Evolutionary conservation across 208 protist genomes (phyloP).

Genomic region (Leishmania turanica): DNA sequence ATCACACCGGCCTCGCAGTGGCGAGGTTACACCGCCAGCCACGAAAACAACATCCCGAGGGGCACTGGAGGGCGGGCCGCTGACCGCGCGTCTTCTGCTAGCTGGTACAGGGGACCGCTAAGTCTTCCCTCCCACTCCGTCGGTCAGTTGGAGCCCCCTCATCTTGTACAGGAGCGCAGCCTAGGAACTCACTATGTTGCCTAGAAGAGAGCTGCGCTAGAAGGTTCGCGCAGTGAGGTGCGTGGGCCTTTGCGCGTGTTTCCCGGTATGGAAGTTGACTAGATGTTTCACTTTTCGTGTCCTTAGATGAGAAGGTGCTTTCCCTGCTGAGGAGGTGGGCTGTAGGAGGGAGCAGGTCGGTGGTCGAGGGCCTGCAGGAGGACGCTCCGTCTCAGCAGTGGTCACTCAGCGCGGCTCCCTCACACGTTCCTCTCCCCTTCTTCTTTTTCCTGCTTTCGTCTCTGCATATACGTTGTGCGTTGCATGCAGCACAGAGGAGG

Average conservation of each 20-base stretch:
- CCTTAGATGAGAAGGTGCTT: background rate
- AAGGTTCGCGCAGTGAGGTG: background rate
- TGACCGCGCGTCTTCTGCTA: background rate
- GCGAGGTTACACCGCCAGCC: background rate
- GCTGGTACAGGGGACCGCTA: background rate
- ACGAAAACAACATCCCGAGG: background rate
- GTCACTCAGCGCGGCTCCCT: background rate
- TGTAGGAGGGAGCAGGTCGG: background rate
- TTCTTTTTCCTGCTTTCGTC: background rate
- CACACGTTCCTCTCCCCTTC: background rate
- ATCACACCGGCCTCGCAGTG: background rate
- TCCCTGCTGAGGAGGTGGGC: background rate
- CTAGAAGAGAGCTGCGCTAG: background rate
- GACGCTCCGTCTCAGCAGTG: background rate
- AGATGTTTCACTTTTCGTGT: background rate
- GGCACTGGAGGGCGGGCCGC: background rate
- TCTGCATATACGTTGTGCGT: background rate
- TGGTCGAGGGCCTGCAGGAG: background rate
- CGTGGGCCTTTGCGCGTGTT: background rate
- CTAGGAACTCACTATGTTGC: slow-evolving; percentile 1
- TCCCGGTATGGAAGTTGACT: background rate
- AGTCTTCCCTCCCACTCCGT: background rate
- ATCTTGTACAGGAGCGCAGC: background rate
- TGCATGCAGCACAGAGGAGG: background rate
- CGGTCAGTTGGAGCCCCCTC: background rate